Percentiles rank a stretch among this genome's conserved stretches.
These are phyloP conservation scores for Scheffersomyces quercinus DNA, from an alignment of 1,139 yeast genomes.

Conservation along the genomic window DNA sequence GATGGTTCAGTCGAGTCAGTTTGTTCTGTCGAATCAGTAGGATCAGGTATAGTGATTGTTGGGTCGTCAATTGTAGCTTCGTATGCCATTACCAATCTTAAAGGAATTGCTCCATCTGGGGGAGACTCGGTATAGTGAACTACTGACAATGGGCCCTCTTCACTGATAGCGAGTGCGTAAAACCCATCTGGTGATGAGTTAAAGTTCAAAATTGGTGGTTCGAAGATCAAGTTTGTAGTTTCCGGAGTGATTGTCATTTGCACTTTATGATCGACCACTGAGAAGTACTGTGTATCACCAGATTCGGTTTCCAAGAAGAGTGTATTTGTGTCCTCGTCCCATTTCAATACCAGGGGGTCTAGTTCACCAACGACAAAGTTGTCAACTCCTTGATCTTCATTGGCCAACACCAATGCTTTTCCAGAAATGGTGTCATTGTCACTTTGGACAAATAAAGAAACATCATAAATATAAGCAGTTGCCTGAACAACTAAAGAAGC, in stretches of 20 bases:
- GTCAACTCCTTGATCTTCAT: no score
- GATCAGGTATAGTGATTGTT: neutral
- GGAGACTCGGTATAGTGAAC: constrained; percentile 12
- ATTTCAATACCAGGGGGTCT: no score
- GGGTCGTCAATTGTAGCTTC: no score
- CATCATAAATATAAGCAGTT: no score
- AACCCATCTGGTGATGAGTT: constrained; percentile 30
- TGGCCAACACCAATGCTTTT: no score
- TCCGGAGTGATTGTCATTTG: constrained; percentile 8
- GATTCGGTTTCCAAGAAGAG: no score
- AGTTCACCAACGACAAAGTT: no score
- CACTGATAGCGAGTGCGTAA: constrained; percentile 42
- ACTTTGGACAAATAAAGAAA: no score
- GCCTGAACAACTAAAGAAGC: no score
- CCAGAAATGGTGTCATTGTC: no score
- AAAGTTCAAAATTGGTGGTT: constrained; percentile 23
- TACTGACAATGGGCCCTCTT: constrained; percentile 32
- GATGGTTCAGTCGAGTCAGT: neutral
- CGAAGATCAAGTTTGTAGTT: constrained; percentile 13
- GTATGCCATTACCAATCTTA: no score
- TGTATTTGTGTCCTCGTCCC: no score
- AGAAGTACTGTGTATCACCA: constrained; percentile 2
- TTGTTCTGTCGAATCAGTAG: neutral
- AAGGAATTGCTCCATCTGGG: constrained; percentile 20
- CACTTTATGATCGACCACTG: constrained; percentile 8